A percentile compares a stretch with the other conserved stretches of the same genome.
Conservation (phyloP, 2,329 filamentous ascomycete species). For the Delphinella strobiligena region DNA sequence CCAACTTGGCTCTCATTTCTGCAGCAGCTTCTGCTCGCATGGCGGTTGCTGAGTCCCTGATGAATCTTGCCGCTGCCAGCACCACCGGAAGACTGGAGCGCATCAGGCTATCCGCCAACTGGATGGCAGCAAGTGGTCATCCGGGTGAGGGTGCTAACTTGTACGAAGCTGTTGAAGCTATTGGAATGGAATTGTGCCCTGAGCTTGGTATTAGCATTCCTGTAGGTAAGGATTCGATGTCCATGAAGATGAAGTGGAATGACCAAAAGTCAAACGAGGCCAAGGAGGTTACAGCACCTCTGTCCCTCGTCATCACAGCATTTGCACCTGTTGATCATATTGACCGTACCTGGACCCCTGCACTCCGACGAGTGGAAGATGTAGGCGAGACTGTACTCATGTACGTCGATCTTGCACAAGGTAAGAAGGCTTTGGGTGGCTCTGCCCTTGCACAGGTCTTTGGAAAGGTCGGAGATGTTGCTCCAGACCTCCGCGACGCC, state of each 20-base stretch:
- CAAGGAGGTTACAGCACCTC: slow-evolving; percentile 82
- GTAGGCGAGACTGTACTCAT: slow-evolving; percentile 81
- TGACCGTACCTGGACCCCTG: slow-evolving; percentile 84
- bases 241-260: slow-evolving; percentile 96
- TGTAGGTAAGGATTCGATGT: slow-evolving; percentile 95
- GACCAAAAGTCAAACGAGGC: slow-evolving; percentile 52
- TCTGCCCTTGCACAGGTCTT: slow-evolving; percentile 87
- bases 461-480: slow-evolving; percentile 70
- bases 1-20: slow-evolving; percentile 77
- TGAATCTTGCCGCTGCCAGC: slow-evolving; percentile 81
- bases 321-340: slow-evolving; percentile 77
- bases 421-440: slow-evolving; percentile 72
- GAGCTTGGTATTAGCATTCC: slow-evolving; percentile 86
- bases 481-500: slow-evolving; percentile 73
- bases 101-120: slow-evolving; percentile 88
- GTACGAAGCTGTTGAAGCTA: slow-evolving; percentile 86
- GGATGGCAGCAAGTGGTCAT: slow-evolving; percentile 96
- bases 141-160: slow-evolving; percentile 84
- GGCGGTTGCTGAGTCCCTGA: slow-evolving; percentile 85
- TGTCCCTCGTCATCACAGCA: slow-evolving; percentile 83
- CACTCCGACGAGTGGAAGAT: slow-evolving; percentile 69
- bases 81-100: slow-evolving; percentile 60
- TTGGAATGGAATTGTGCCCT: slow-evolving; percentile 85
- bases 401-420: slow-evolving; percentile 79
- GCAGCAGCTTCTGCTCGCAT: slow-evolving; percentile 85